A percentile compares a stretch with the other conserved stretches of the same genome.
Evolutionary conservation across 441 rosid genomes (phyloP).

Genomic region (Bruguiera hainesii): DNA sequence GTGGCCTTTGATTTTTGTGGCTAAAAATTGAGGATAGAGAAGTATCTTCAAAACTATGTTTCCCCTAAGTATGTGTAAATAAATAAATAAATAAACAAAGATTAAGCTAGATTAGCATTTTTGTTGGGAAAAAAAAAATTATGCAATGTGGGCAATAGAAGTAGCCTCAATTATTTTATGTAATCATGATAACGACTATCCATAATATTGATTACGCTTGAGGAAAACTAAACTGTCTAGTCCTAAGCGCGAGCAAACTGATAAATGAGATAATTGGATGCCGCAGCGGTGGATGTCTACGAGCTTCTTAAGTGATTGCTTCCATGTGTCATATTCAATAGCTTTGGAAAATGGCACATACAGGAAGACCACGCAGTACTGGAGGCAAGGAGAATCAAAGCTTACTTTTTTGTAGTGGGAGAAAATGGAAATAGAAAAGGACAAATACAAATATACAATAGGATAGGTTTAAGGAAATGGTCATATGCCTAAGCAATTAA

Average conservation of each 20-base stretch:
- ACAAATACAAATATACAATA: too few species aligned
- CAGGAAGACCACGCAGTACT: slow-evolving; percentile 4
- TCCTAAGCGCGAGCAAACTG: neutral
- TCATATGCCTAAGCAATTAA: neutral
- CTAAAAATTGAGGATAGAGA: too few species aligned
- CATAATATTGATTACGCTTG: neutral
- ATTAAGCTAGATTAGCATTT: too few species aligned
- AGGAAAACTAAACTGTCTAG: neutral
- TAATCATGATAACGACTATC: neutral
- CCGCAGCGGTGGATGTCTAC: neutral
- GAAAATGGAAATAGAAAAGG: neutral
- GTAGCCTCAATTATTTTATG: too few species aligned
- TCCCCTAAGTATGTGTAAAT: too few species aligned
- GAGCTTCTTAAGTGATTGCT: neutral
- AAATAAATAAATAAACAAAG: too few species aligned
- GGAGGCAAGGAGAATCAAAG: slow-evolving; percentile 21
- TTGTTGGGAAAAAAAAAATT: too few species aligned
- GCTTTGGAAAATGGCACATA: slow-evolving; percentile 6
- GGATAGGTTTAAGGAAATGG: too few species aligned
- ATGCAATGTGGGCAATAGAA: too few species aligned
- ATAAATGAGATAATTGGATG: too few species aligned
- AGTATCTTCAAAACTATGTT: too few species aligned
- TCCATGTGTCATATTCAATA: neutral
- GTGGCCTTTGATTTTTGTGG: too few species aligned
- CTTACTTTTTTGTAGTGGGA: slow-evolving; percentile 12